Conservation (phyloP, 345 rosid species). For the Pistacia atlantica region DNA sequence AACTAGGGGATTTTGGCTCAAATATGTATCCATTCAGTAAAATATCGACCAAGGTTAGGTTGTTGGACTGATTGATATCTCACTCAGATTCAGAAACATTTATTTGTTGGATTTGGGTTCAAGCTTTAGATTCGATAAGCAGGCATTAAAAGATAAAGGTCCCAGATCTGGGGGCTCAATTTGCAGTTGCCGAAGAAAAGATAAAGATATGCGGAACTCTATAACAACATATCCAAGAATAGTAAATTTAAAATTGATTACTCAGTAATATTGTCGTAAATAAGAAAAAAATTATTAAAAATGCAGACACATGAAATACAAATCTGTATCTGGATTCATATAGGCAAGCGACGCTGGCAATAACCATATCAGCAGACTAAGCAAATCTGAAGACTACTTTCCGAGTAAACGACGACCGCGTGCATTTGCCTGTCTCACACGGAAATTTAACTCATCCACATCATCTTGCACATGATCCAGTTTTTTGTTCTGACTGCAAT, state of each 20-base stretch:
- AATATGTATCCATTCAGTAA: too few species aligned
- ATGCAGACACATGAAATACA: not conserved
- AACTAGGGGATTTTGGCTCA: too few species aligned
- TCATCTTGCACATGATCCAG: conserved; percentile 66
- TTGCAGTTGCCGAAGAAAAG: too few species aligned
- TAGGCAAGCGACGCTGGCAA: not conserved
- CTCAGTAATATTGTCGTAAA: not conserved
- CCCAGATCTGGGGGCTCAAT: too few species aligned
- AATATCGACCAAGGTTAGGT: too few species aligned
- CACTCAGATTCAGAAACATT: too few species aligned
- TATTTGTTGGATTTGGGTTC: too few species aligned
- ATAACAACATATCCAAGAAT: not conserved
- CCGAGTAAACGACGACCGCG: conserved; percentile 68
- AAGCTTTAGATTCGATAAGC: too few species aligned
- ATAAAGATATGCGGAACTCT: not conserved
- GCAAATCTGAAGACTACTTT: conserved; percentile 40
- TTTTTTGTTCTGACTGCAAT: conserved; percentile 66
- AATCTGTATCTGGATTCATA: not conserved
- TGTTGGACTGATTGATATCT: too few species aligned
- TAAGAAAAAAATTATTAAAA: not conserved
- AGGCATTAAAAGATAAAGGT: too few species aligned
- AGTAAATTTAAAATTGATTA: not conserved
- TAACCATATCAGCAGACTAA: not conserved
- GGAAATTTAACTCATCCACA: conserved; percentile 63
- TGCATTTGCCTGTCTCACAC: conserved; percentile 64